A percentile compares a stretch with the other conserved stretches of the same genome.
These are phyloP conservation scores for Luffa acutangula DNA, from an alignment of 306 rosid genomes.

Conservation along the genomic window DNA sequence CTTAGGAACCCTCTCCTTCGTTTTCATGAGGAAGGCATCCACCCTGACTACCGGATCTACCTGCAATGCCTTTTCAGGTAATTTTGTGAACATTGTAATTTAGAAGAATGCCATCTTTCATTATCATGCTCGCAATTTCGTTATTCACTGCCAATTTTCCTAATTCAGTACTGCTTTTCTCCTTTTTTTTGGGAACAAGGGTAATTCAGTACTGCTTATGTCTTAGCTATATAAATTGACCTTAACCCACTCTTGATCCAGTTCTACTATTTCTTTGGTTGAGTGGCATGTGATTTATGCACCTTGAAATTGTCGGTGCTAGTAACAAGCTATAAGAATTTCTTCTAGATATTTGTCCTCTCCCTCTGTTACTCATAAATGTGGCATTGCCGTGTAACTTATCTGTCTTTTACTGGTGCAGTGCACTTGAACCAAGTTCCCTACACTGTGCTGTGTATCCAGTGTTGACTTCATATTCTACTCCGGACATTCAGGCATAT, in stretches of 20 bases:
- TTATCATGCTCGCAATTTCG: not conserved
- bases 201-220: not conserved
- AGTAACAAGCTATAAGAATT: not conserved
- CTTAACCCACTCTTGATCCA: not conserved
- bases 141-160: not conserved
- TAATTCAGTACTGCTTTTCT: not conserved
- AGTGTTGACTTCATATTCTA: conserved; percentile 68
- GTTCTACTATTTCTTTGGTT: not conserved
- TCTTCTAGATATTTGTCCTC: not conserved
- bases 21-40: conserved; percentile 93
- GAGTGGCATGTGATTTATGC: not conserved
- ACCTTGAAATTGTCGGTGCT: not conserved
- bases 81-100: not conserved
- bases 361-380: not conserved
- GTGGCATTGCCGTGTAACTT: conserved; percentile 3
- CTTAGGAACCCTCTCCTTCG: conserved; percentile 90
- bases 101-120: not conserved
- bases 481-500: conserved; percentile 80
- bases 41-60: conserved; percentile 87
- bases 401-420: conserved; percentile 26
- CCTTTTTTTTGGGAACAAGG: not conserved
- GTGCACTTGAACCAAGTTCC: conserved; percentile 83
- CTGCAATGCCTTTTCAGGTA: conserved; percentile 96
- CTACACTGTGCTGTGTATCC: conserved; percentile 91
- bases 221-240: not conserved